Conservation (phyloP, 768 basidiomycete genomes). For the Porpolomopsis calyptriformis region DNA sequence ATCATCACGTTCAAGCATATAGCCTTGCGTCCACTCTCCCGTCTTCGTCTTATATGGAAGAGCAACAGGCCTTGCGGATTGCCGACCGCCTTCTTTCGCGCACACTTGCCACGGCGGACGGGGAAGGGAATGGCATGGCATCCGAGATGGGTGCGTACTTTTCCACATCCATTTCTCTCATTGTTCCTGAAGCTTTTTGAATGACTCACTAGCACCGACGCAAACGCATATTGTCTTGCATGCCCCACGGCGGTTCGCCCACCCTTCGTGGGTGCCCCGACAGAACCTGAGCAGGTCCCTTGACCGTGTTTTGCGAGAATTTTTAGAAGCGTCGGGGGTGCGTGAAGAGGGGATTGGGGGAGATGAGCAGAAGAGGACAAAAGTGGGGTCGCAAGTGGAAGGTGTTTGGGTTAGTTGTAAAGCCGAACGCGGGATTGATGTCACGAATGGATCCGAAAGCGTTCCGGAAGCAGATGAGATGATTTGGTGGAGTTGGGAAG, state of each 20-base stretch:
- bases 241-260: constrained; percentile 35
- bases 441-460: constrained; percentile 10
- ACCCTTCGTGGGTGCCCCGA: constrained; percentile 37
- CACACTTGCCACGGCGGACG: constrained; percentile 19
- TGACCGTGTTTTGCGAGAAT: constrained; percentile 30
- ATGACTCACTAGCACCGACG: constrained; percentile 25
- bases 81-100: constrained; percentile 27
- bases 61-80: constrained; percentile 18
- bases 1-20: neutral
- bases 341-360: neutral
- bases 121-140: constrained; percentile 18
- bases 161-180: neutral
- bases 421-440: constrained; percentile 12
- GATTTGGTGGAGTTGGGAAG: constrained; percentile 60
- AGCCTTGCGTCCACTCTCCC: neutral
- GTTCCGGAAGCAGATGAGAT: constrained; percentile 35
- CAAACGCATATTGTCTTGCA: constrained; percentile 38
- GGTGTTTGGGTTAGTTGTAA: constrained; percentile 38
- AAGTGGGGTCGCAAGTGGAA: constrained; percentile 25
- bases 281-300: constrained; percentile 31
- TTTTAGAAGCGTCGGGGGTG: constrained; percentile 25
- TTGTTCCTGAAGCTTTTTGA: neutral
- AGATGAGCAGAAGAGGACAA: neutral
- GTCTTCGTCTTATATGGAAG: constrained; percentile 18
- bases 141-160: constrained; percentile 21